Base-by-base conservation (phyloP, 306 rosid species). In the Elaeagnus macrophylla region DNA sequence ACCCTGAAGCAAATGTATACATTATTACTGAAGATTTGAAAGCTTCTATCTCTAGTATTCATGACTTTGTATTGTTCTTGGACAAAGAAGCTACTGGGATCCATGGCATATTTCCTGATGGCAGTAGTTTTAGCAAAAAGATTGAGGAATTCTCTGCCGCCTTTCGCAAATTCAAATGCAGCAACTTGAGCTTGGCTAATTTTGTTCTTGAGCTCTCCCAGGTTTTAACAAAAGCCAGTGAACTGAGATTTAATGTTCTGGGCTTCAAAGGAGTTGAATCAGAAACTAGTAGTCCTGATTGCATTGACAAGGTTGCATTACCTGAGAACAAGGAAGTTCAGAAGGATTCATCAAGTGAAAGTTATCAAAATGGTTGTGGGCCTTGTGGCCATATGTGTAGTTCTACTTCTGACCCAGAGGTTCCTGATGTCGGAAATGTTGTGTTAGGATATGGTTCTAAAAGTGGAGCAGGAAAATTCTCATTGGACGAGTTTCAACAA, bases 271-370 rank as follows among this genome's bases (percentile, higher is more conserved):
- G 75, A 61, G 51, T 68, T 50, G 89, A 77, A 71, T 76, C 76
- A 6, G 99, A 85, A 75, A 56, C 72, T 19, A 82, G 39, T 65
- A 80, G 95, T 77, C 89, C 94, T 38, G 95, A 91, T 77, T 93
- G 96, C 73, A 93, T 93, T 56, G 99, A 93, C 78, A 93, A 93
- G 81, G 82, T 93, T 60, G 99, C 83, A 44, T 72, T 93, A 69
- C 96, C 95, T 6, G 95, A 91, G 75, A 83, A 87, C 52, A 91
- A 82, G 79, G 70, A 70, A 50, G 72, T 70, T 53, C 85, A 65
- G 67, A 81, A 79, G 55, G 81, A 68, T 71, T 69, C 79, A 70
- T 66, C 85, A 0, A 70, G 79, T 56, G 83, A 73, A 67, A 75
- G 75, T 54, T 84, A 80, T 78, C 83, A 76, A 57, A 77, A 67